Conservation (phyloP, 1,284 basidiomycete species). For the Dichomitus squalens region DNA sequence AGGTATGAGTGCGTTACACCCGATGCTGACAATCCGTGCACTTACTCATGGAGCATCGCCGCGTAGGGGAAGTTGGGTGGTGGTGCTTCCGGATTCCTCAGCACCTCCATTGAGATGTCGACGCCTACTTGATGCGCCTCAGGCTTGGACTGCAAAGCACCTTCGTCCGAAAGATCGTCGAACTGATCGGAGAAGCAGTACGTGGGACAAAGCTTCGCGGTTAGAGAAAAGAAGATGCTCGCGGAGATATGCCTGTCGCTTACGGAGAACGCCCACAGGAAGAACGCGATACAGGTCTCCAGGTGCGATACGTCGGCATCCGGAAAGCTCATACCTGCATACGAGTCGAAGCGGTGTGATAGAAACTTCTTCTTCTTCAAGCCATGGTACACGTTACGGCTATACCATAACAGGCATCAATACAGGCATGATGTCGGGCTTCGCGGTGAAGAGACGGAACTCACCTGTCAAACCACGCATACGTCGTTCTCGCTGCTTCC, state of each 20-base stretch:
- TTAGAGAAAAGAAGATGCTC: not conserved
- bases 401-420: not conserved
- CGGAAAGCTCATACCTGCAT: slow-evolving; percentile 45
- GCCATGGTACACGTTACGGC: slow-evolving; percentile 24
- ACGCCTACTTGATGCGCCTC: slow-evolving; percentile 42
- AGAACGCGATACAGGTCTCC: slow-evolving; percentile 46
- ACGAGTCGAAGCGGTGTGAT: slow-evolving; percentile 40
- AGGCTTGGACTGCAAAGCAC: slow-evolving; percentile 41
- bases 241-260: slow-evolving; percentile 11
- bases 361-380: slow-evolving; percentile 25
- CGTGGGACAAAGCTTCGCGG: not conserved
- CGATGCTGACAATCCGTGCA: not conserved
- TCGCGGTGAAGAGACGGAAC: not conserved
- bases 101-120: slow-evolving; percentile 35
- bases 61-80: slow-evolving; percentile 43
- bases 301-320: slow-evolving; percentile 47
- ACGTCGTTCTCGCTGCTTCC: slow-evolving; percentile 14
- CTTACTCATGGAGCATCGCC: slow-evolving; percentile 45
- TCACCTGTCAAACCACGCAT: slow-evolving; percentile 25
- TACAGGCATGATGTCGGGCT: not conserved
- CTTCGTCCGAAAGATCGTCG: slow-evolving; percentile 47
- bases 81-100: slow-evolving; percentile 34
- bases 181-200: slow-evolving; percentile 29
- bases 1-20: slow-evolving; percentile 1
- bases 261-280: slow-evolving; percentile 50